Evolutionary conservation across 1,284 basidiomycete genomes (phyloP).

Genomic region (Cryptococcus sp.): DNA sequence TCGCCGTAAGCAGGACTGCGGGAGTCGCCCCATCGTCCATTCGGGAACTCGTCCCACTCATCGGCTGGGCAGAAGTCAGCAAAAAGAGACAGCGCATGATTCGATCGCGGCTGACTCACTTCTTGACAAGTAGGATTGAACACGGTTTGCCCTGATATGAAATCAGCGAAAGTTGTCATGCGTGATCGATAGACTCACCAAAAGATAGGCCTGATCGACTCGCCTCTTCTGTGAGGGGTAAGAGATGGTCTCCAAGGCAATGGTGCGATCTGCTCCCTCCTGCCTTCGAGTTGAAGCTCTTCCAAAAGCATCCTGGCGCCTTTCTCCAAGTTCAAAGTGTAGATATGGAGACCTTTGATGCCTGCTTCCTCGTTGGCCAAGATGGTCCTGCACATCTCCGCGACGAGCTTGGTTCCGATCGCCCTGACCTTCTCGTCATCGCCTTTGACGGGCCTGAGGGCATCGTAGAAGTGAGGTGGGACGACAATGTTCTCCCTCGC

Average conservation of each 20-base stretch:
- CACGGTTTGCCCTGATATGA: slow-evolving; percentile 83
- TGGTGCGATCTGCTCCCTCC: slow-evolving; percentile 82
- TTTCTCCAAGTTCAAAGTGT: slow-evolving; percentile 97
- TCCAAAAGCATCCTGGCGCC: slow-evolving; percentile 90
- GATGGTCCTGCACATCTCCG: slow-evolving; percentile 82
- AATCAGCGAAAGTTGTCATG: slow-evolving; percentile 80
- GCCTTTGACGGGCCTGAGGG: slow-evolving; percentile 85
- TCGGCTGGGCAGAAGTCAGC: slow-evolving; percentile 59
- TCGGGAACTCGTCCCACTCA: slow-evolving; percentile 99
- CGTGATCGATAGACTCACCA: slow-evolving; percentile 70
- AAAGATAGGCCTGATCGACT: slow-evolving; percentile 88
- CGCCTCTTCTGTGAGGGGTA: slow-evolving; percentile 80
- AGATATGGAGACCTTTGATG: slow-evolving; percentile 88
- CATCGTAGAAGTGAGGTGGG: slow-evolving; percentile 76
- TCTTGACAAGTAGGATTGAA: slow-evolving; percentile 86
- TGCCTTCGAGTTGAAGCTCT: slow-evolving; percentile 79
- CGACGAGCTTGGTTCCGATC: slow-evolving; percentile 82
- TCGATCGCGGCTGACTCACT: slow-evolving; percentile 49
- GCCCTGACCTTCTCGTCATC: slow-evolving; percentile 87
- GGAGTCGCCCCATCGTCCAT: slow-evolving; percentile 97
- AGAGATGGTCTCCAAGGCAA: slow-evolving; percentile 93
- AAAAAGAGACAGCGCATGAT: slow-evolving; percentile 2
- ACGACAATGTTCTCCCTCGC: slow-evolving; percentile 82
- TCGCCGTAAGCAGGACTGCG: slow-evolving; percentile 97
- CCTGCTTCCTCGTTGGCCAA: slow-evolving; percentile 71